Evolutionary conservation across 208 protist genomes (phyloP).

Genomic region (Leishmania major): DNA sequence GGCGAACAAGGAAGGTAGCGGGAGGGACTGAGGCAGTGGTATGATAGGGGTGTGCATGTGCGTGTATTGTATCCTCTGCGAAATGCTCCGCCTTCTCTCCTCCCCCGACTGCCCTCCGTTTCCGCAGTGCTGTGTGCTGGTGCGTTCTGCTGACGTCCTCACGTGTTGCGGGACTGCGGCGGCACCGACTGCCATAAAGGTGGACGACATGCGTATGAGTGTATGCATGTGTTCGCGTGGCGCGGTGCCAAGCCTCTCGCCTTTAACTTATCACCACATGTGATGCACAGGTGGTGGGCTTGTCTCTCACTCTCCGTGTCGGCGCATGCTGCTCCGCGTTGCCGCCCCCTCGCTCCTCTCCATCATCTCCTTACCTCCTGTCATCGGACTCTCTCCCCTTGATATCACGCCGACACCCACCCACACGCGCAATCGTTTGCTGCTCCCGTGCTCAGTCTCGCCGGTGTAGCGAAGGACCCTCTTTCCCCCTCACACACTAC

Average conservation of each 20-base stretch:
- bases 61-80: not conserved
- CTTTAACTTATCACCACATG: not conserved
- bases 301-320: not conserved
- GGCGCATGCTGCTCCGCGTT: not conserved
- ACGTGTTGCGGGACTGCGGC: not conserved
- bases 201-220: not conserved
- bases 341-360: not conserved
- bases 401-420: not conserved
- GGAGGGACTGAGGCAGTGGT: not conserved
- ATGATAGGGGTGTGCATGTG: not conserved
- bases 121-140: not conserved
- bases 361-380: not conserved
- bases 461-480: not conserved
- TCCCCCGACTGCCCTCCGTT: not conserved
- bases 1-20: not conserved
- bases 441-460: not conserved
- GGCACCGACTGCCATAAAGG: not conserved
- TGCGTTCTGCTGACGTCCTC: not conserved
- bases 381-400: not conserved
- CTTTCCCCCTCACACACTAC: not conserved
- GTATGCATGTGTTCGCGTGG: not conserved
- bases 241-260: not conserved
- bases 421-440: not conserved
- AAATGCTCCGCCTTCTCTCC: not conserved
- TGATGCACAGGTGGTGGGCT: not conserved